Evolutionary conservation across 768 basidiomycete genomes (phyloP), one percentile per base, ranked within the genome.

Genomic region (Termitomyces sp.): DNA sequence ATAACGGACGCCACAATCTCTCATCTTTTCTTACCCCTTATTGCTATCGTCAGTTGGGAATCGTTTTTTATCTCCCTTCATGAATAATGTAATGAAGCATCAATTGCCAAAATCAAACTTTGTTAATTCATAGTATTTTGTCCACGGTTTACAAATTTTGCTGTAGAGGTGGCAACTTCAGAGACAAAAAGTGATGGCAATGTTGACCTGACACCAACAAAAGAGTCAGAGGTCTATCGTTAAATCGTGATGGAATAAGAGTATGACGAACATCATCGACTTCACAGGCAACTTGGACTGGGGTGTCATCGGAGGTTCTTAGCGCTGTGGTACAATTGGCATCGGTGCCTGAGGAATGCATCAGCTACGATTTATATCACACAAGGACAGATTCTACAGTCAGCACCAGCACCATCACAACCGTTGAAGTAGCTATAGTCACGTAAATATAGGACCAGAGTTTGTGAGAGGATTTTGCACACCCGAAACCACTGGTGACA

Each of bases 401-500:
- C 65, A 18, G 73, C 68, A 4, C 78, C 78, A 16, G 64, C 56
- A 38, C 74, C 73, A 47, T 77, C 67, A 49, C 77, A 79, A 7
- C 77, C 76, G 51, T 71, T 63, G 62, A 60, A 76, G 62, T 74
- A 79, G 11, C 76, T 75, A 36, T 4, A 18, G 33, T 7, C 29
- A 22, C 3, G 38, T 54, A 15, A 43, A 44, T 18, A 41, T n/a
- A n/a, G 31, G 3, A 29, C n/a, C n/a, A 29, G 23, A 31, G 10
- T 0, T 27, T 33, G 7, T 16, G 41, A 31, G 22, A 49, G 16
- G 5, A 27, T n/a, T 5, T 49, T 12, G 53, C 65, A 10, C 52
- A 75, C 74, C 67, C 68, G 52, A 79, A 77, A 31, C 74, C 73
- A 36, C 69, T 64, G 6, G 71, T 67, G 4, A 76, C 74, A 10